Conservation (phyloP, 805 yeast species). For the Schwanniomyces pseudopolymorphus region DNA sequence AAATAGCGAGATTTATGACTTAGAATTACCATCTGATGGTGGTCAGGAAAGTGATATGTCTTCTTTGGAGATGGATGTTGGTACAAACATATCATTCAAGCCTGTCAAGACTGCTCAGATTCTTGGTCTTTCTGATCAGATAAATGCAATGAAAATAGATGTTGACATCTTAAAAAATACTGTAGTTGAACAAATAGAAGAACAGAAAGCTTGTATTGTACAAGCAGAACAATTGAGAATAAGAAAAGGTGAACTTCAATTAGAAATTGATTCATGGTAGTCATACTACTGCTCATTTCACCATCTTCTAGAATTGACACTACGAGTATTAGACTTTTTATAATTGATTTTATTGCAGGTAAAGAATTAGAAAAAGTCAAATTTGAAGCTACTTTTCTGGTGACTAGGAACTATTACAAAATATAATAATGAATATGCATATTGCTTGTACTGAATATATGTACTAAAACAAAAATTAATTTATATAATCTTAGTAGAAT, state of each 20-base stretch:
- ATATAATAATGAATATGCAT: too few relatives aligned
- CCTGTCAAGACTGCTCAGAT: not conserved
- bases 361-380: too few relatives aligned
- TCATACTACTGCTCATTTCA: too few relatives aligned
- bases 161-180: not conserved
- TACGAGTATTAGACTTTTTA: too few relatives aligned
- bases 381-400: too few relatives aligned
- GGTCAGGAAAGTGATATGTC: not conserved
- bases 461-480: too few relatives aligned
- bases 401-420: too few relatives aligned
- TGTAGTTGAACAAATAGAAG: not conserved
- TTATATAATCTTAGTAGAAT: too few relatives aligned
- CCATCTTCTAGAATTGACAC: too few relatives aligned
- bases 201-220: not conserved
- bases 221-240: not conserved
- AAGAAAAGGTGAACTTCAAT: not conserved
- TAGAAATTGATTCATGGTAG: not conserved
- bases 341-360: too few relatives aligned
- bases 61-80: not conserved
- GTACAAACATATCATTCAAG: not conserved
- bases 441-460: too few relatives aligned
- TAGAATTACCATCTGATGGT: constrained; percentile 6
- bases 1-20: constrained; percentile 8
- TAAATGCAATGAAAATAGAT: not conserved
- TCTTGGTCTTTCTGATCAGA: not conserved